Evolutionary conservation across 2,329 filamentous ascomycete genomes (phyloP).

Genomic region (Dactylellina drechsleri): DNA sequence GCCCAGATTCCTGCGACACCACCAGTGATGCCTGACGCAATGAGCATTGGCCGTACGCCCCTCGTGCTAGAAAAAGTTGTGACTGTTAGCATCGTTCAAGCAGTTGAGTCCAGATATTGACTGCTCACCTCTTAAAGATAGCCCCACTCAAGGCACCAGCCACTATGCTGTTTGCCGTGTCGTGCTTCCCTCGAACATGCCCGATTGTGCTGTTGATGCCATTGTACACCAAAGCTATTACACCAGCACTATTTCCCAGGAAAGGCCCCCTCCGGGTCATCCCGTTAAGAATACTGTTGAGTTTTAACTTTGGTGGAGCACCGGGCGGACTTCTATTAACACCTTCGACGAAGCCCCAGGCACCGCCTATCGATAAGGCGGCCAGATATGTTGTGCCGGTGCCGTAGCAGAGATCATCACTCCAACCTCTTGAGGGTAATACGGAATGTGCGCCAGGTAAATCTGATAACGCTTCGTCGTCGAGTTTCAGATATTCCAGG

Average conservation of each 20-base stretch:
- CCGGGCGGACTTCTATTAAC: constrained; percentile 75
- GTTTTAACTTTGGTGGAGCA: constrained; percentile 85
- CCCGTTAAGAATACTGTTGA: constrained; percentile 95
- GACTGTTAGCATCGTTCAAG: constrained; percentile 19
- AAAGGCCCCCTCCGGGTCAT: constrained; percentile 93
- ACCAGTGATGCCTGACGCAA: constrained; percentile 89
- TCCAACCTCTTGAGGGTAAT: constrained; percentile 94
- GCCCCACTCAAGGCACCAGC: constrained; percentile 90
- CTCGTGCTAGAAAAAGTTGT: constrained; percentile 72
- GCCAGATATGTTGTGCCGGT: constrained; percentile 92
- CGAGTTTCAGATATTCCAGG: constrained; percentile 92
- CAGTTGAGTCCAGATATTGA: background rate
- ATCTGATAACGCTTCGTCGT: constrained; percentile 88
- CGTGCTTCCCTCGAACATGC: constrained; percentile 82
- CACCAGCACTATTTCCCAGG: constrained; percentile 93
- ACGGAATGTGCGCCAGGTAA: constrained; percentile 86
- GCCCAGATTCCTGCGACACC: constrained; percentile 87
- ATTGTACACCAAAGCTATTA: constrained; percentile 96
- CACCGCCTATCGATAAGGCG: constrained; percentile 85
- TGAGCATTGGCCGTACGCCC: constrained; percentile 89
- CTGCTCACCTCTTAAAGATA: constrained; percentile 78
- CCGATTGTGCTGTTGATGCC: constrained; percentile 87
- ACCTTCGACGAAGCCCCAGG: constrained; percentile 92
- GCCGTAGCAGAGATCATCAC: constrained; percentile 97
- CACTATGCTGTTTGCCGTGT: constrained; percentile 85